phyloP scores from a whole-genome alignment of 495 filamentous ascomycete species.

The Talaromyces liani region DNA sequence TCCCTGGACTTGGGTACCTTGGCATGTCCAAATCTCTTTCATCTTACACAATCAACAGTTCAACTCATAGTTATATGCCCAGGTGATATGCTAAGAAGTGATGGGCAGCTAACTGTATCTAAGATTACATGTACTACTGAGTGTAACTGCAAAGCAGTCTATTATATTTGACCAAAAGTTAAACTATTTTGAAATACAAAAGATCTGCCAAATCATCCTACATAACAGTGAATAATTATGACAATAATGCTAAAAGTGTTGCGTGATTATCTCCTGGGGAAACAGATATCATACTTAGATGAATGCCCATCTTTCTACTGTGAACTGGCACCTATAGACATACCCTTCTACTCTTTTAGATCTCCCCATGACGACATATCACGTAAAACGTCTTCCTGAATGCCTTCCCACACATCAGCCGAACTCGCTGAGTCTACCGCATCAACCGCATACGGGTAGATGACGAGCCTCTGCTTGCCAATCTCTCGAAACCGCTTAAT shows the following conservation, averaged over 20 bases:
- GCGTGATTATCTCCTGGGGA: slow-evolving; percentile 11
- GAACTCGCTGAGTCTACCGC: slow-evolving; percentile 48
- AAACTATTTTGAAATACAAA: neutral
- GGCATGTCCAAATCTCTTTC: too few species aligned
- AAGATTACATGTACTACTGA: neutral
- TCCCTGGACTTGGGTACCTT: too few species aligned
- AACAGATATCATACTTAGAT: slow-evolving; percentile 11
- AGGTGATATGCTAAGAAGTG: neutral
- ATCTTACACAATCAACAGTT: neutral
- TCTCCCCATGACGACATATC: too few species aligned
- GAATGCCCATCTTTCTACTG: slow-evolving; percentile 14
- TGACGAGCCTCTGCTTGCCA: too few species aligned
- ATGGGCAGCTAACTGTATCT: neutral
- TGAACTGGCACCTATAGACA: too few species aligned
- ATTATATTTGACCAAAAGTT: neutral
- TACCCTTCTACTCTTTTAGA: too few species aligned
- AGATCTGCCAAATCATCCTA: neutral
- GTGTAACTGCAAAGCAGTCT: neutral
- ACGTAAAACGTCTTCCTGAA: too few species aligned
- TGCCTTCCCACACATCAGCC: too few species aligned
- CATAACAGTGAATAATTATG: neutral
- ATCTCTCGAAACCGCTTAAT: too few species aligned
- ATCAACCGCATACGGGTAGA: too few species aligned
- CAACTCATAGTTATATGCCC: neutral
- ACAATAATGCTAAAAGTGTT: neutral